phyloP scores from a whole-genome alignment of 2,329 filamentous ascomycete genomes.

The Fusarium albidum region DNA sequence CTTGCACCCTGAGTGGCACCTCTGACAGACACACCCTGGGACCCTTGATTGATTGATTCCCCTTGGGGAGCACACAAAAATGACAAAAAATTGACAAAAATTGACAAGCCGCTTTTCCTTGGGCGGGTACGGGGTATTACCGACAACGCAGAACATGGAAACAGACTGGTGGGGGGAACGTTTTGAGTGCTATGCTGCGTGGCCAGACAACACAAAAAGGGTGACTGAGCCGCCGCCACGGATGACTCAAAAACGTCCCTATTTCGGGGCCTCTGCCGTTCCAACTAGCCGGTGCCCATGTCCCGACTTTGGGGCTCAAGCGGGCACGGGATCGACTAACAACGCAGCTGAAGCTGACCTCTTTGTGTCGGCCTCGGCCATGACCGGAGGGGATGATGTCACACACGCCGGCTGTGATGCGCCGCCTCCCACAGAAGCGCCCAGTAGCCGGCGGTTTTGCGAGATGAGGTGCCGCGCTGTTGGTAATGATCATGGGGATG shows the following conservation, averaged over 20 bases:
- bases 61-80: constrained; percentile 9
- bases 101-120: constrained; percentile 22
- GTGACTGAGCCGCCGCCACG: constrained; percentile 33
- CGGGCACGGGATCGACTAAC: constrained; percentile 8
- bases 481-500: constrained; percentile 29
- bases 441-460: constrained; percentile 25
- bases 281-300: constrained; percentile 26
- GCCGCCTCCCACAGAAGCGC: constrained; percentile 9
- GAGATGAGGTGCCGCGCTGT: constrained; percentile 11
- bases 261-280: constrained; percentile 23
- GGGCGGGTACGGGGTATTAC: neutral
- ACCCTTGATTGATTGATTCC: constrained; percentile 11
- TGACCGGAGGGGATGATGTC: constrained; percentile 30
- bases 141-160: constrained; percentile 21
- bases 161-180: constrained; percentile 18
- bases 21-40: constrained; percentile 5
- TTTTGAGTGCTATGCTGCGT: constrained; percentile 20
- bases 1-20: constrained; percentile 18
- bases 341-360: neutral
- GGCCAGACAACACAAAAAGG: constrained; percentile 20
- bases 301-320: constrained; percentile 30
- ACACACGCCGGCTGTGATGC: constrained; percentile 30
- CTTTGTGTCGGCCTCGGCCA: constrained; percentile 21
- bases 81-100: too few species aligned
- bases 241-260: constrained; percentile 25